Percentiles rank a stretch among this genome's conserved stretches.
These are phyloP conservation scores for Epichloe brachyelytri DNA, from an alignment of 2,329 filamentous ascomycete species.

Conservation along the genomic window DNA sequence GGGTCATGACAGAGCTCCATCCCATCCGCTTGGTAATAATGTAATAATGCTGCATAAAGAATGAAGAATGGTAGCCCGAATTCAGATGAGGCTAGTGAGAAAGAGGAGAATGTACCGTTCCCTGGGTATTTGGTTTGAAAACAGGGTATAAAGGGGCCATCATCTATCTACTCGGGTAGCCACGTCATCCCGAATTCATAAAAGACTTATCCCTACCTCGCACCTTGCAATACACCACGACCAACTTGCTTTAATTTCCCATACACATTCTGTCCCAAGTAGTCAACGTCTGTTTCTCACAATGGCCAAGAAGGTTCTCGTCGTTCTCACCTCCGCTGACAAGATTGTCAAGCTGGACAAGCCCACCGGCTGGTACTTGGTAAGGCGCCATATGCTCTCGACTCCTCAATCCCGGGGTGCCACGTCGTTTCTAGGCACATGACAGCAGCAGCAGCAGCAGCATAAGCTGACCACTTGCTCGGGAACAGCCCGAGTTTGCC, in stretches of 20 bases:
- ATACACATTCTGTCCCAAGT: not conserved
- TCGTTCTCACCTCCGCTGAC: constrained; percentile 54
- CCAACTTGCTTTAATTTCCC: not conserved
- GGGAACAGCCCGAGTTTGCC: constrained; percentile 42
- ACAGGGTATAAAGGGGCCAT: not conserved
- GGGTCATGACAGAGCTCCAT: not conserved
- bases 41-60: not conserved
- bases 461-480: too few relatives aligned
- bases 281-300: not conserved
- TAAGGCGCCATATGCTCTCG: constrained; percentile 18
- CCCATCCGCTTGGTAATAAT: not conserved
- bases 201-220: not conserved
- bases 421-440: too few relatives aligned
- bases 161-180: not conserved
- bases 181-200: too few relatives aligned
- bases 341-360: constrained; percentile 33
- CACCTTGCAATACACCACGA: not conserved
- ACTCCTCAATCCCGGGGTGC: too few relatives aligned
- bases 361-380: constrained; percentile 60
- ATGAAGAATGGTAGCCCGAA: not conserved
- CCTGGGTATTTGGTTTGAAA: not conserved
- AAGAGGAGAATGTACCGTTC: not conserved
- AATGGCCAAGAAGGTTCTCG: constrained; percentile 50
- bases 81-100: not conserved
- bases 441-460: too few relatives aligned